A percentile compares a stretch with the other conserved stretches of the same genome.
Evolutionary conservation across 2,329 filamentous ascomycete species (phyloP).

Genomic region (Ophidiomyces ophidiicola): DNA sequence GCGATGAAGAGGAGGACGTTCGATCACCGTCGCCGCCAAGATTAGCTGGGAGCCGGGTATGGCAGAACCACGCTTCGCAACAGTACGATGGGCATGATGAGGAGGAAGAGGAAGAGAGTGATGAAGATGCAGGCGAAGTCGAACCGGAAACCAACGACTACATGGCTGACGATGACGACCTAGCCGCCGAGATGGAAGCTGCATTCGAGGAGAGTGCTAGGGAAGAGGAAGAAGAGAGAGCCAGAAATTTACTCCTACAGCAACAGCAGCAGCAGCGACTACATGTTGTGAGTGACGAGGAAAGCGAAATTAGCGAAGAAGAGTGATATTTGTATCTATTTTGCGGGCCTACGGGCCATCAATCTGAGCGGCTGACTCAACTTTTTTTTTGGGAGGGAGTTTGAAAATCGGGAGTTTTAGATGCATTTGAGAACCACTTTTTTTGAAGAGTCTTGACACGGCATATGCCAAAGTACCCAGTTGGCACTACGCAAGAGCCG

Average conservation of each 20-base stretch:
- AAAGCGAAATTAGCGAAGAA: slow-evolving; percentile 55
- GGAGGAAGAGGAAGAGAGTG: slow-evolving; percentile 22
- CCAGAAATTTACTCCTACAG: slow-evolving; percentile 22
- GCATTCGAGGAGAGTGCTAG: slow-evolving; percentile 36
- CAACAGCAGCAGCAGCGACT: slow-evolving; percentile 22
- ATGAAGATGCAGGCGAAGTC: slow-evolving; percentile 18
- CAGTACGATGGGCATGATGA: slow-evolving; percentile 17
- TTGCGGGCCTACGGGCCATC: no score
- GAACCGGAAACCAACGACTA: slow-evolving; percentile 23
- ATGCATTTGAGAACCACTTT: no score
- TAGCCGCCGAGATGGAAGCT: slow-evolving; percentile 48
- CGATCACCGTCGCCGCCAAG: slow-evolving; percentile 29
- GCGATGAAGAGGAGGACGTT: slow-evolving; percentile 30
- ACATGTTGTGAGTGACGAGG: slow-evolving; percentile 36
- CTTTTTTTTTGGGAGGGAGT: not conserved
- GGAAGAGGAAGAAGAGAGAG: slow-evolving; percentile 33
- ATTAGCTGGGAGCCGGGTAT: slow-evolving; percentile 11
- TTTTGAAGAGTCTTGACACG: no score
- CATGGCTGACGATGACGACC: slow-evolving; percentile 38
- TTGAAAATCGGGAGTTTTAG: no score
- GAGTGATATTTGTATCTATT: slow-evolving; percentile 36
- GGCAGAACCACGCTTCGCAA: slow-evolving; percentile 14
- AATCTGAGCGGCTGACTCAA: no score
- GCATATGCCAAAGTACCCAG: no score
- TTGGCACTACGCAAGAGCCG: no score